Percentiles rank a stretch among this genome's conserved stretches.
Evolutionary conservation across 129 eudicot species (phyloP).

Genomic region (Centrapalus pauciflorus): DNA sequence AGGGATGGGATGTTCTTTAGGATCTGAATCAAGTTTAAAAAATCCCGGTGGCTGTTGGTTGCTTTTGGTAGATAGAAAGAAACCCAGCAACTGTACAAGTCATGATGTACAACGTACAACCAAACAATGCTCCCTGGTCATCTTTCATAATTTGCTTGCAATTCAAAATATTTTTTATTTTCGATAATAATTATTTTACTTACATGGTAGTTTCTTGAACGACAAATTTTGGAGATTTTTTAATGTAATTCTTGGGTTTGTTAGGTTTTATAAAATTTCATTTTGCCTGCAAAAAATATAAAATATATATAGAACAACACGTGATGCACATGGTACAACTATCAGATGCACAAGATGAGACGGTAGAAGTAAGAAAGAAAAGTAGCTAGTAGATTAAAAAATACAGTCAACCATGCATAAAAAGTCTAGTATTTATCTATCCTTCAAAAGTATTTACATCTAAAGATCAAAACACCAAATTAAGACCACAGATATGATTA

Average conservation of each 20-base stretch:
- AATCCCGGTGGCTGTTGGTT: neutral
- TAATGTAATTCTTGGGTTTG: too few species aligned
- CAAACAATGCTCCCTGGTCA: neutral
- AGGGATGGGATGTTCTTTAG: neutral
- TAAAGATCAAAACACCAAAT: constrained; percentile 21
- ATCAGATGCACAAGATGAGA: neutral
- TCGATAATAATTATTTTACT: too few species aligned
- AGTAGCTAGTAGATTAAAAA: neutral
- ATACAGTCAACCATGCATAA: neutral
- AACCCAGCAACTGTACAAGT: neutral
- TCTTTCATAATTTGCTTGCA: neutral
- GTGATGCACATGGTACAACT: constrained; percentile 6
- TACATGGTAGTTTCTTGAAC: too few species aligned
- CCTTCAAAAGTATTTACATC: constrained; percentile 27
- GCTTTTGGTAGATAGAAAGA: constrained; percentile 8
- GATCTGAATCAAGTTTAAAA: neutral
- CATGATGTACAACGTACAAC: constrained; percentile 6
- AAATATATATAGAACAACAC: neutral
- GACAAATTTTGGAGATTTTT: too few species aligned
- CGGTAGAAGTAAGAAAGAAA: neutral
- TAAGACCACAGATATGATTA: neutral
- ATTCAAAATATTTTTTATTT: constrained; percentile 16
- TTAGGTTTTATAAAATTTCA: too few species aligned
- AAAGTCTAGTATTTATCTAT: constrained; percentile 4
- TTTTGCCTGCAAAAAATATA: too few species aligned